Base-by-base conservation (phyloP, 2,329 filamentous ascomycete species). In the Dendrostoma leiphaemia region DNA sequence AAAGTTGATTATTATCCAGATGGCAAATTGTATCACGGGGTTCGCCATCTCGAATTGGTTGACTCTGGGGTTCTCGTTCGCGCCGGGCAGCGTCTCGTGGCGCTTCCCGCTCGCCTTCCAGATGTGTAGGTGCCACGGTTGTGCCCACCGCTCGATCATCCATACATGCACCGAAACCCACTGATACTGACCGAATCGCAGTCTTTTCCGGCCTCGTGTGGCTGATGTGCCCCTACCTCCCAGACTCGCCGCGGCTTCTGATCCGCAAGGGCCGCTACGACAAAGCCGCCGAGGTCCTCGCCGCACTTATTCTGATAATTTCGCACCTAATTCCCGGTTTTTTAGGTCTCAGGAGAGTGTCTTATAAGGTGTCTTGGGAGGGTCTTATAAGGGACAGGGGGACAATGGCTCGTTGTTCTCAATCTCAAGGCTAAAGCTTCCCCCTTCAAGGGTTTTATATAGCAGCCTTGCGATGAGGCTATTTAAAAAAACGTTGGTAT, bases 31-130 rank as follows among this genome's bases (percentile, higher is more conserved):
- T 51, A 66, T 66, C 45, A 64, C 69, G 1, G 72, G 72, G 2
- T 77, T 75, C 58, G 70, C 68, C 3, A 69, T 75, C 7, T 71
- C 69, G 3, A 61, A 71, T 34, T 61, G 57, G 57, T 15, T 60
- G 29, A 61, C 58, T 4, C 48, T 58, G 26, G 58, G 52, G 2
- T 56, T 62, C 12, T 60, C 58, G 7, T 62, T 61, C 41, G 59
- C 59, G 17, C 50, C 45, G 4, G 55, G 59, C 3, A 59, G 57
- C 21, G 59, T 62, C 5, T 55, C 57, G 6, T 61, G 59, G 59
- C 55, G 59, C 12, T 61, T 61, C 26, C 59, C 59, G 5, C 32
- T 61, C 21, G 59, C 59, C 6, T 58, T 63, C 72, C 53, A 71
- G 56, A 62, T 70, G 13, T 63, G 64, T 62, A 64, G 37, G 69